Conservation (phyloP, 768 basidiomycete genomes). For the Leccinellum albellum region DNA sequence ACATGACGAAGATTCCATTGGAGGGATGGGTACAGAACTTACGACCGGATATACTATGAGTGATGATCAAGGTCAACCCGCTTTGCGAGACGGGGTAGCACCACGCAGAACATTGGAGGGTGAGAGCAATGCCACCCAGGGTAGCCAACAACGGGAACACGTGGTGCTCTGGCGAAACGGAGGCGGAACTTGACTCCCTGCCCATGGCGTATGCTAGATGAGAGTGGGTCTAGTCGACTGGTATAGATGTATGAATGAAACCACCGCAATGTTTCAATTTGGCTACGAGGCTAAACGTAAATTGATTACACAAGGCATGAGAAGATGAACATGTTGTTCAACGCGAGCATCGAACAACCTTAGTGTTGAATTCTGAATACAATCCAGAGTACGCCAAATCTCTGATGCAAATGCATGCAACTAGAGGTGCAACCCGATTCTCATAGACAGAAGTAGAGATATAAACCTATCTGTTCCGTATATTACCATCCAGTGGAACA, state of each 20-base stretch:
- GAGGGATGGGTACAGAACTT: background rate
- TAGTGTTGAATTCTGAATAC: too few species aligned
- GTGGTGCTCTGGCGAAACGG: conserved; percentile 17
- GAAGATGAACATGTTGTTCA: too few species aligned
- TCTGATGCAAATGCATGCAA: background rate
- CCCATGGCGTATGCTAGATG: background rate
- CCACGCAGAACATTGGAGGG: conserved; percentile 22
- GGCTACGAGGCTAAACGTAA: background rate
- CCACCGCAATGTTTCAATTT: too few species aligned
- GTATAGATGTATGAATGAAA: background rate
- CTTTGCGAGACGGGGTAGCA: conserved; percentile 23
- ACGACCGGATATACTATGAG: conserved; percentile 29
- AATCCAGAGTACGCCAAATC: background rate
- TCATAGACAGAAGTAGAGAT: background rate
- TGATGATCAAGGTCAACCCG: conserved; percentile 26
- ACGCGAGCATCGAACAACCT: too few species aligned
- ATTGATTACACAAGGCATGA: background rate
- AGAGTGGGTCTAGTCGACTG: background rate
- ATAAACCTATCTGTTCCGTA: background rate
- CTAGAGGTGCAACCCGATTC: background rate
- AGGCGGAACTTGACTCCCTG: background rate
- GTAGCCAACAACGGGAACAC: conserved; percentile 14
- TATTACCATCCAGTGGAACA: background rate
- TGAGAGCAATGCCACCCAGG: conserved; percentile 10
- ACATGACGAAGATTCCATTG: background rate